Evolutionary conservation across 2,329 filamentous ascomycete genomes (phyloP), one percentile per base, ranked within the genome.

Genomic region (Parafenestella ontariensis): DNA sequence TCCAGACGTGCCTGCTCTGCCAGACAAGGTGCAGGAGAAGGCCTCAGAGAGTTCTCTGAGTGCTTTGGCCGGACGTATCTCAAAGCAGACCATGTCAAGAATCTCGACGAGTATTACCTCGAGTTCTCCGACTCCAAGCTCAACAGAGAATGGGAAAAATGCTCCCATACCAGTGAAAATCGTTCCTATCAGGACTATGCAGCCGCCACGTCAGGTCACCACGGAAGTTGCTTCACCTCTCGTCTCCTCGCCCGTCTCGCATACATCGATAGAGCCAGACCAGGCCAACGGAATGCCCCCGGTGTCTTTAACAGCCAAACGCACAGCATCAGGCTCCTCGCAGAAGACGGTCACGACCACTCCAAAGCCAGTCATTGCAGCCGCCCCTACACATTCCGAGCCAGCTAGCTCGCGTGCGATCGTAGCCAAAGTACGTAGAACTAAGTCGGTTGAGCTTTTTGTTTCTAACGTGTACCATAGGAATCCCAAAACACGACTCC

Each of bases 111-210:
- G 34, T 3, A 41, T 28, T 15, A 5, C 28, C 15, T 58, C 58
- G 17, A 52, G 61, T 18, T 53, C 57, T 3, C 33, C 42, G 4
- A 62, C 52, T 15, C 42, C 59, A 11, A 51, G 46, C 7, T 52
- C 51, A 10, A 24, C 34, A 23, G 51, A 53, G 9, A 33, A 21
- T 1, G 46, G 42, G 24, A 42, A 20, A 1, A 53, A 41, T 20
- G 42, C 34, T 7, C 48, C 23, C 6, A 34, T 46, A 15, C 15
- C 42, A 15, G 23, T 57, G 1, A 61, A 55, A 39, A 52, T 65
- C 39, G 55, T 43, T 8, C 67, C 67, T 15, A 68, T 70, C 37
- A 54, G 66, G 8, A 60, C 62, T 0, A 69, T 68, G 66, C 59
- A 61, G 33, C 59, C 62, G n/a, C 44, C 66, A 29, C 58, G 62